Conservation (phyloP, 352 stramenopile genomes). For the Aphanomyces stellatus region DNA sequence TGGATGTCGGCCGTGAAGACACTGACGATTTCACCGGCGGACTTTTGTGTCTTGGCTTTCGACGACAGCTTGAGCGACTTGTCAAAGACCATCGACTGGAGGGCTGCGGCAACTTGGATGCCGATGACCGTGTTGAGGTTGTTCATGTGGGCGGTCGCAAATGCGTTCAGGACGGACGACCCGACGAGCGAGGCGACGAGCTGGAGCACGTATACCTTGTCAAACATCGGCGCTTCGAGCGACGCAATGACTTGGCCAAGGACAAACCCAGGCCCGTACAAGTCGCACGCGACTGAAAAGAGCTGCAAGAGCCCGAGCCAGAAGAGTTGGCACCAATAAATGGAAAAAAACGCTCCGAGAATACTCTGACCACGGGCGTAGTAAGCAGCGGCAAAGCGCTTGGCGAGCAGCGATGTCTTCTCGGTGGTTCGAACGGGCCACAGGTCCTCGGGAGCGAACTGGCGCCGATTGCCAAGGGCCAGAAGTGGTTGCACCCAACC, state of each 20-base stretch:
- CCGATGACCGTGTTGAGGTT: constrained; percentile 26
- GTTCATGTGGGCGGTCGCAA: constrained; percentile 23
- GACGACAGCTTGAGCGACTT: constrained; percentile 34
- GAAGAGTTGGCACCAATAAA: constrained; percentile 21
- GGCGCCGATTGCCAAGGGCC: constrained; percentile 29
- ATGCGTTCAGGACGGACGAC: constrained; percentile 27
- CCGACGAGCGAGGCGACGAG: constrained; percentile 33
- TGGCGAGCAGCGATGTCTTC: constrained; percentile 18
- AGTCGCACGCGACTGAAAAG: constrained; percentile 14
- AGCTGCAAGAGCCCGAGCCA: constrained; percentile 22
- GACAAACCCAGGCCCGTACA: constrained; percentile 31
- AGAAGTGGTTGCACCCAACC: constrained; percentile 34
- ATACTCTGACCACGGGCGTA: constrained; percentile 19
- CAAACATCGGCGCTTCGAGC: constrained; percentile 24
- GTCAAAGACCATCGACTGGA: constrained; percentile 30
- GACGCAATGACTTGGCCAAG: constrained; percentile 34
- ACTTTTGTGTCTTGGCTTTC: constrained; percentile 43
- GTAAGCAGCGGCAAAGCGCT: constrained; percentile 23
- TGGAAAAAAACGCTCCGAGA: constrained; percentile 20
- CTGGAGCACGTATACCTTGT: constrained; percentile 21
- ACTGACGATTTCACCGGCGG: constrained; percentile 86
- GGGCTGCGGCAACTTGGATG: constrained; percentile 23
- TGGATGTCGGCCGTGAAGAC: constrained; percentile 92
- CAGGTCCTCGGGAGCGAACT: constrained; percentile 35
- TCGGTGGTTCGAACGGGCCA: constrained; percentile 24